Evolutionary conservation across 192 early-diverging fungal genomes (phyloP).

Genomic region (Coemansia sp.): DNA sequence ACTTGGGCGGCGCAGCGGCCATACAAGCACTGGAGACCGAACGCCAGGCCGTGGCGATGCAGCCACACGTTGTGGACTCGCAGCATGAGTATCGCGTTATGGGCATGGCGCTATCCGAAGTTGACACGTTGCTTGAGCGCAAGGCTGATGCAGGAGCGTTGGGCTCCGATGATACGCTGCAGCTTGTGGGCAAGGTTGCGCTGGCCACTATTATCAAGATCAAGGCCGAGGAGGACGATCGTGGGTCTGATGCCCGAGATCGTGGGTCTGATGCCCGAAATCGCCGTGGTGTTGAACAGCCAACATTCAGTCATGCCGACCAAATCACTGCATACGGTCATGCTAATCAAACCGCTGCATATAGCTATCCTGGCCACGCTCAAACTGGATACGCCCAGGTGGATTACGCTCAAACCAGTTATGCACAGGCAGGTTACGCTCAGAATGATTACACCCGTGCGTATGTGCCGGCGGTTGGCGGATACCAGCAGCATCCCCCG

Average conservation of each 20-base stretch:
- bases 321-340: too few relatives aligned
- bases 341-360: too few relatives aligned
- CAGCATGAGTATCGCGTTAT: conserved; percentile 35
- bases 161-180: conserved; percentile 26
- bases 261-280: background rate
- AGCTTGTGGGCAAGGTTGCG: conserved; percentile 34
- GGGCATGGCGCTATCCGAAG: conserved; percentile 38
- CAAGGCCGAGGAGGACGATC: conserved; percentile 33
- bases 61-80: conserved; percentile 10
- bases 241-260: background rate
- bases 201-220: conserved; percentile 49
- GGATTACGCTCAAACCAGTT: background rate
- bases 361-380: too few relatives aligned
- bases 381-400: background rate
- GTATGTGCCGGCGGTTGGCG: background rate
- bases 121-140: conserved; percentile 22
- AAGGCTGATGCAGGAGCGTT: conserved; percentile 21
- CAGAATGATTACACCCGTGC: background rate
- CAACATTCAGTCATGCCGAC: too few relatives aligned
- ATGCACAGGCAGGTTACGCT: background rate
- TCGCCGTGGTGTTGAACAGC: background rate
- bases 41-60: background rate
- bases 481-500: background rate
- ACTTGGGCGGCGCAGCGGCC: conserved; percentile 39
- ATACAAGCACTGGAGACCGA: conserved; percentile 33